A percentile compares a stretch with the other conserved stretches of the same genome.
Evolutionary conservation across 2,329 filamentous ascomycete genomes (phyloP).

Genomic region (Hypoxylon sp.): DNA sequence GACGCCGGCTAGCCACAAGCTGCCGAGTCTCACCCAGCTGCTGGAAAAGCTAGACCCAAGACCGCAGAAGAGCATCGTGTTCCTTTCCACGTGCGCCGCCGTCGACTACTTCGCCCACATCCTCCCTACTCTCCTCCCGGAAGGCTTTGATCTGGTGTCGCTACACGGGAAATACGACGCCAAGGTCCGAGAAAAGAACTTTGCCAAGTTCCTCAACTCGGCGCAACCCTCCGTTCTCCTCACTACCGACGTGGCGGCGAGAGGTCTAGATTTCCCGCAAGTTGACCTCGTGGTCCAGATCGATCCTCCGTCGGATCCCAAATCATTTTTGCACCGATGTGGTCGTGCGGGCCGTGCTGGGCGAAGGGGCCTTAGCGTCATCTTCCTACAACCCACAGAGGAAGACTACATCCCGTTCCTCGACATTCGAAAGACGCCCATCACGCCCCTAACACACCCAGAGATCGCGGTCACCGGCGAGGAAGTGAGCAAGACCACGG

Average conservation of each 20-base stretch:
- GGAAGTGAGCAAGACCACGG: constrained; percentile 69
- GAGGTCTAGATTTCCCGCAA: constrained; percentile 90
- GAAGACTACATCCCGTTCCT: constrained; percentile 92
- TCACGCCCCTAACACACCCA: constrained; percentile 71
- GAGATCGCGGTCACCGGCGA: constrained; percentile 67
- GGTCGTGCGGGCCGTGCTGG: constrained; percentile 92
- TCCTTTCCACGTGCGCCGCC: constrained; percentile 91
- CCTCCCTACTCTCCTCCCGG: constrained; percentile 77
- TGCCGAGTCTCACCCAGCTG: constrained; percentile 78
- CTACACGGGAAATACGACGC: constrained; percentile 93
- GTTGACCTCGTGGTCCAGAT: constrained; percentile 93
- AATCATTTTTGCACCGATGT: constrained; percentile 94
- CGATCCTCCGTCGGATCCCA: constrained; percentile 85
- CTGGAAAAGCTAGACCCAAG: constrained; percentile 75
- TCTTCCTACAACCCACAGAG: constrained; percentile 86
- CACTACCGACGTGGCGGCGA: constrained; percentile 91
- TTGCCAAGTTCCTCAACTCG: constrained; percentile 80
- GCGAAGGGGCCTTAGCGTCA: constrained; percentile 83
- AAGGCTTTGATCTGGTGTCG: constrained; percentile 76
- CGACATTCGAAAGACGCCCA: constrained; percentile 86
- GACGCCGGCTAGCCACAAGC: constrained; percentile 80
- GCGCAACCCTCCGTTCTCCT: constrained; percentile 83
- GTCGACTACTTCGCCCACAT: constrained; percentile 94
- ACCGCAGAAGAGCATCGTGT: constrained; percentile 89
- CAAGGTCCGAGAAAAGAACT: constrained; percentile 89